Base-by-base conservation (phyloP, 2,329 filamentous ascomycete species). In the Fusarium nematophilum region DNA sequence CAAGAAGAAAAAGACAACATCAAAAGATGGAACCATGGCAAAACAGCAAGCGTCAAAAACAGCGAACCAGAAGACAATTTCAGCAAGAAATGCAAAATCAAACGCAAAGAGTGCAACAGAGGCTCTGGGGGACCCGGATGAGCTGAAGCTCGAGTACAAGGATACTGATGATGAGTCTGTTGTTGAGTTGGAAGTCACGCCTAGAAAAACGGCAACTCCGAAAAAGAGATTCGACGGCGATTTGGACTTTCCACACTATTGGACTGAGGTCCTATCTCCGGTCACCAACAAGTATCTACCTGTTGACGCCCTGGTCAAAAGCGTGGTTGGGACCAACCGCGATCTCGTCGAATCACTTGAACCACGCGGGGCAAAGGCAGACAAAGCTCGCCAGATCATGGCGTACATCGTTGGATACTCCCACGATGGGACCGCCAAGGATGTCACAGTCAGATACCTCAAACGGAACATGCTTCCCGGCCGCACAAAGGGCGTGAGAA, bases 401-500 rank as follows among this genome's bases (percentile, higher is more conserved):
- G 91, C 91, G 38, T 99, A 99, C 69, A 85, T 96, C 3, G 81
- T 98, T 15, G 93, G 90, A 0, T 92, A 91, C 74, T 92, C 91
- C 1, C 77, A 86, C 3, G 93, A 98, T 70, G 92, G 91, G 3
- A 93, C 92, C 0, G 93, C 92, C 10, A 98, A 98, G 72, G 95
- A 99, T 72, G 90, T 99, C 13, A 99, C 95, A 0, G 88, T 95
- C 9, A 86, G 95, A 23, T 99, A 99, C 73, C 79, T 99, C 7
- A 93, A 90, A 68, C 86, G 89, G 17, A 90, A 90, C 53, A 83
- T 90, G 47, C 88, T 93, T 72, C 95, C 95, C 1, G 94, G 95
- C 4, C 90, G 93, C 65, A 96, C 94, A 0, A 98, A 97, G 71
- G 92, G 93, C 4, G 84, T 89, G 61, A 86, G 95, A 6, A 84